Conservation (phyloP, 371 early-diverging fungal genomes). For the Choanephora cucurbitarum region DNA sequence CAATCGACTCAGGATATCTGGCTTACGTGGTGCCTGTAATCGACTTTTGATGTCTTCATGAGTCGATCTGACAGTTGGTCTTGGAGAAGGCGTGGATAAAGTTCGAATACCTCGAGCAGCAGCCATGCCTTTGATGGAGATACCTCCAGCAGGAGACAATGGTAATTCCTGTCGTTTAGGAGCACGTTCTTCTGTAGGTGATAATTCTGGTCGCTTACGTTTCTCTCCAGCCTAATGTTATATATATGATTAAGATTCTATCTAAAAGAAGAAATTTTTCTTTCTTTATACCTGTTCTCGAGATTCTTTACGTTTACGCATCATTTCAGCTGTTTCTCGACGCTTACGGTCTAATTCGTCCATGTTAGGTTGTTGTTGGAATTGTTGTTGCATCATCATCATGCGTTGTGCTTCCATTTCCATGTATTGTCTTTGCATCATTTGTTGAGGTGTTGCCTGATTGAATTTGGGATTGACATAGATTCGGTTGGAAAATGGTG, state of each 20-base stretch:
- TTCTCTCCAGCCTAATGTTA: slow-evolving; percentile 12
- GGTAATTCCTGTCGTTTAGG: slow-evolving; percentile 3
- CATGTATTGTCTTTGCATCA: slow-evolving; percentile 7
- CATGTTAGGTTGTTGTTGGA: slow-evolving; percentile 2
- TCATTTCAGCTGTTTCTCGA: slow-evolving; percentile 16
- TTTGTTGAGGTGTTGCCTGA: slow-evolving; percentile 4
- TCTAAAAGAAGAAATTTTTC: too few species aligned
- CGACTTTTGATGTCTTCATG: too few species aligned
- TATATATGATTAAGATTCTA: too few species aligned
- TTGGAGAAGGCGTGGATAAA: neutral
- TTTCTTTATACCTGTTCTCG: slow-evolving; percentile 13
- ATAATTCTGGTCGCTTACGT: slow-evolving; percentile 1
- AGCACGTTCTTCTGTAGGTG: neutral
- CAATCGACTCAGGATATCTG: slow-evolving; percentile 8
- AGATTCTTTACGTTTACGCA: slow-evolving; percentile 8
- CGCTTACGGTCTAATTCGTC: slow-evolving; percentile 13
- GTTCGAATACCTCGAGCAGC: neutral
- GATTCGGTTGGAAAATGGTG: slow-evolving; percentile 20
- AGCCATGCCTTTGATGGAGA: slow-evolving; percentile 12
- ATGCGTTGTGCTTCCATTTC: slow-evolving; percentile 17
- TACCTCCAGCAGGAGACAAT: slow-evolving; percentile 13
- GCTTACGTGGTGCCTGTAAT: slow-evolving; percentile 7
- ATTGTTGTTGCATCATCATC: slow-evolving; percentile 14
- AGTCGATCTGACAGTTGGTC: neutral
- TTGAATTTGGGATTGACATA: slow-evolving; percentile 25